Conservation (phyloP, 192 early-diverging fungal species). For the Dissophora ornata region DNA sequence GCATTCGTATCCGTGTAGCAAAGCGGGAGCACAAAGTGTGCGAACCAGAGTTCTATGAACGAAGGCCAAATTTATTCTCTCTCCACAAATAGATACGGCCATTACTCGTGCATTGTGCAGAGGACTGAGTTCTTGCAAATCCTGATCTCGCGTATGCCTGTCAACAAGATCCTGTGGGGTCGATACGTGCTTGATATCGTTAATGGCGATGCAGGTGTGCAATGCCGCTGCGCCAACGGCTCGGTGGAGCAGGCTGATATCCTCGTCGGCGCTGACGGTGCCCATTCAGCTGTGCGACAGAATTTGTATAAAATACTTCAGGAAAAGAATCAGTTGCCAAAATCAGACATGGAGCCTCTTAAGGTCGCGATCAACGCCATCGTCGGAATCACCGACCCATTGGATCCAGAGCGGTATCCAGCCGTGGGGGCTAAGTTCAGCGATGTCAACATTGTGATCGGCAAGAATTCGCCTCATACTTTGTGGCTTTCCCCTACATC, state of each 20-base stretch:
- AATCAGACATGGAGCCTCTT: slow-evolving; percentile 26
- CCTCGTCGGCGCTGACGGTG: slow-evolving; percentile 35
- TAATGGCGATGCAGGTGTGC: slow-evolving; percentile 31
- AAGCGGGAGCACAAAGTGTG: too few species aligned
- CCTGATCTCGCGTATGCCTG: slow-evolving; percentile 24
- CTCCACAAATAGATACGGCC: slow-evolving; percentile 19
- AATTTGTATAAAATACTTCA: slow-evolving; percentile 20
- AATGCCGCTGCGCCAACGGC: slow-evolving; percentile 44
- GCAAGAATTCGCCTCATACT: slow-evolving; percentile 21
- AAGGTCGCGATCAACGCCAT: slow-evolving; percentile 27
- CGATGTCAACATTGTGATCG: slow-evolving; percentile 18
- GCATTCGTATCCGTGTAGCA: too few species aligned
- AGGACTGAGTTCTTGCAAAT: slow-evolving; percentile 25
- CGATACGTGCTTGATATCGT: slow-evolving; percentile 38
- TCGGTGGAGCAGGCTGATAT: slow-evolving; percentile 32
- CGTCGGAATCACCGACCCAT: slow-evolving; percentile 14
- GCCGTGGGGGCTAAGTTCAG: slow-evolving; percentile 4
- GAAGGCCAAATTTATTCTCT: too few species aligned
- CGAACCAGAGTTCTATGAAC: too few species aligned
- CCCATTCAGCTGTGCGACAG: slow-evolving; percentile 26
- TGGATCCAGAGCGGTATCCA: slow-evolving; percentile 17
- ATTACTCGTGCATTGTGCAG: slow-evolving; percentile 15
- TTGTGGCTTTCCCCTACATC: slow-evolving; percentile 26
- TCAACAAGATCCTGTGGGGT: slow-evolving; percentile 27
- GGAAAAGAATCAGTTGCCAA: slow-evolving; percentile 30